Conservation (phyloP, 2,329 filamentous ascomycete genomes). For the Corniculantispora saksenae region DNA sequence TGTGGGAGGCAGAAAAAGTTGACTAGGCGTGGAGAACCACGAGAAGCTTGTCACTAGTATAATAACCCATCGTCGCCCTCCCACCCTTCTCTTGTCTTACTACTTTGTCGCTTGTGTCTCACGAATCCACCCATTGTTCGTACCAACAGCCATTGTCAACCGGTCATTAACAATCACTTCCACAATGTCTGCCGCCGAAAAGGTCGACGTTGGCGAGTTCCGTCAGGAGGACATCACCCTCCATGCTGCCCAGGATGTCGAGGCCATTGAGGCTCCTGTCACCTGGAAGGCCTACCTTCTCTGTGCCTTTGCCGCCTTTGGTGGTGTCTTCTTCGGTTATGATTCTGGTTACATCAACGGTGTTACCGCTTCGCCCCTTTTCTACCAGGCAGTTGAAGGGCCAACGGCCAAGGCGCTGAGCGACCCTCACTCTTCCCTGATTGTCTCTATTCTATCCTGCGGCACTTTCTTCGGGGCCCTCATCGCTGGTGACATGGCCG, state of each 20-base stretch:
- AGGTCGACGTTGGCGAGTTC: slow-evolving; percentile 4
- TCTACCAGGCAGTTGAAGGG: slow-evolving; percentile 54
- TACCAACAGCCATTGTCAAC: slow-evolving; percentile 1
- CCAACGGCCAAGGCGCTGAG: slow-evolving; percentile 34
- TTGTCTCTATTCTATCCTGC: slow-evolving; percentile 75
- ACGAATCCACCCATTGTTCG: slow-evolving; percentile 6
- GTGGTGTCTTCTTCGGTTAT: slow-evolving; percentile 77
- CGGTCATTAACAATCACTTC: background rate
- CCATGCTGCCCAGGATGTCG: slow-evolving; percentile 51
- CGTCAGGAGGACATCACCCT: slow-evolving; percentile 34
- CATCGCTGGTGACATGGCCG: slow-evolving; percentile 75
- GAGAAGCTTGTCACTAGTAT: background rate
- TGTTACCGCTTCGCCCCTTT: slow-evolving; percentile 54
- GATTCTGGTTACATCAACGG: slow-evolving; percentile 76
- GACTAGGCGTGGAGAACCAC: background rate
- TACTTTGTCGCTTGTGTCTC: slow-evolving; percentile 16
- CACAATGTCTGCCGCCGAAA: slow-evolving; percentile 11
- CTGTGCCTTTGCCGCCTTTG: slow-evolving; percentile 70
- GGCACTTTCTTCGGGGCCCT: slow-evolving; percentile 79
- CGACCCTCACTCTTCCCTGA: slow-evolving; percentile 52
- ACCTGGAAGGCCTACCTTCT: slow-evolving; percentile 69
- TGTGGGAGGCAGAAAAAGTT: background rate
- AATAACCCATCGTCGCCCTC: slow-evolving; percentile 9
- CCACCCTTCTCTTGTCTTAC: slow-evolving; percentile 10
- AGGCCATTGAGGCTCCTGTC: slow-evolving; percentile 66